Percentiles rank a stretch among this genome's conserved stretches.
phyloP scores from a whole-genome alignment of 1,284 basidiomycete genomes.

The Heliocybe sulcata region DNA sequence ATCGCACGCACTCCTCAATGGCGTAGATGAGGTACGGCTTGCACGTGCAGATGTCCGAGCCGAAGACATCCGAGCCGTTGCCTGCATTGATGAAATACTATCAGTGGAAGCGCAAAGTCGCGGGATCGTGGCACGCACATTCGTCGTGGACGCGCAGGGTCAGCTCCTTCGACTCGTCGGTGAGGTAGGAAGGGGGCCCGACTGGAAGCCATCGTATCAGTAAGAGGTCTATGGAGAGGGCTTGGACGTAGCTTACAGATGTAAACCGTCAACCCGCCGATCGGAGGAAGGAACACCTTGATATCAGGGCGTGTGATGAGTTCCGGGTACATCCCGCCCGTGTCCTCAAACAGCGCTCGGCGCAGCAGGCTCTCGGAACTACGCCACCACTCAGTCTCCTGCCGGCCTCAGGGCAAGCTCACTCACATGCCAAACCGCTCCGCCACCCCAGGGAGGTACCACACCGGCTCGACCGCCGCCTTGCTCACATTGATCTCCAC shows the following conservation, averaged over 20 bases:
- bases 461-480: conserved; percentile 88
- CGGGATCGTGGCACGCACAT: too few species aligned
- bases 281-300: conserved; percentile 93
- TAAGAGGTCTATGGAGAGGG: background rate
- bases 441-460: conserved; percentile 93
- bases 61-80: conserved; percentile 84
- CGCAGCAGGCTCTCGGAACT: conserved; percentile 82
- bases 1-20: conserved; percentile 88
- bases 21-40: conserved; percentile 91
- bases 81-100: too few species aligned
- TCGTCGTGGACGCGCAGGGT: conserved; percentile 94
- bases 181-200: conserved; percentile 74
- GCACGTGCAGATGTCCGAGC: conserved; percentile 93
- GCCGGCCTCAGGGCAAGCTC: conserved; percentile 1
- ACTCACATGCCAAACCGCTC: conserved; percentile 82
- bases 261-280: conserved; percentile 88
- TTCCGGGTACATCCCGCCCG: conserved; percentile 95
- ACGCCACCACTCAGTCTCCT: conserved; percentile 7
- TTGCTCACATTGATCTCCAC: conserved; percentile 86
- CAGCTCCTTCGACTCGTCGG: conserved; percentile 78
- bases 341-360: conserved; percentile 90
- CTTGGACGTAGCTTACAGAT: conserved; percentile 54
- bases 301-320: conserved; percentile 93
- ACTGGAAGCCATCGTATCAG: conserved; percentile 33
- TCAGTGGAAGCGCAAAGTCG: too few species aligned